Base-by-base conservation (phyloP, 805 yeast species). In the Zygotorulaspora florentina region DNA sequence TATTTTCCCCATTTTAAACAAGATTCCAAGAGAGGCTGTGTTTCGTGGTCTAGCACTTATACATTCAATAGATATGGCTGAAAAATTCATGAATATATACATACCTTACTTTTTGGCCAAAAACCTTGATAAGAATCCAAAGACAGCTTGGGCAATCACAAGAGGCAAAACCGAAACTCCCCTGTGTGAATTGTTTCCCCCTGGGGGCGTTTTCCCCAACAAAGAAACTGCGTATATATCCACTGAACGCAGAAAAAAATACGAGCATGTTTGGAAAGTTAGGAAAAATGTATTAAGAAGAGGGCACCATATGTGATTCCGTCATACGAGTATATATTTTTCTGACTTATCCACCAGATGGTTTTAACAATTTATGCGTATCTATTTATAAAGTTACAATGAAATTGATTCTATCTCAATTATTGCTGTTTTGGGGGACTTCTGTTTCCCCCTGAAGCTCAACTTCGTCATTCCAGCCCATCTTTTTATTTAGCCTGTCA, bases 111-210 rank as follows among this genome's bases (percentile, higher is more conserved):
- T 31, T 12, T 36, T 46, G 11, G 40, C 54, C 1, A 51, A 56
- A 8, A 15, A 39, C 1, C 10, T 68, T 2, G 29, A 58, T 1
- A 53, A 52, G 9, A 16, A 47, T 2, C 15, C 52, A 0, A 54
- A 66, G 12, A 58, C 58, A 3, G 61, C 56, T 51, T 53, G 79
- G 43, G 50, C 85, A 0, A 44, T 86, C 1, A 71, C 77, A 1
- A 74, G 84, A 50, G 89, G 87, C 1, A 75, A 79, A 36, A 78
- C 85, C 0, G 87, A 81, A 40, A 64, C 83, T 2, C 93, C 96
- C 0, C 59, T 74, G 0, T 70, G 75, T 57, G 87, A 81, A 49
- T 43, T 82, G 1, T 73, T 16, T 59, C 70, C 56, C 54, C 68
- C 46, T 43, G 61, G 40, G 18, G 54, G 48, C 15, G 31, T 60